Conservation (phyloP, 139 green algal genomes). For the Tetraselmis chui region DNA sequence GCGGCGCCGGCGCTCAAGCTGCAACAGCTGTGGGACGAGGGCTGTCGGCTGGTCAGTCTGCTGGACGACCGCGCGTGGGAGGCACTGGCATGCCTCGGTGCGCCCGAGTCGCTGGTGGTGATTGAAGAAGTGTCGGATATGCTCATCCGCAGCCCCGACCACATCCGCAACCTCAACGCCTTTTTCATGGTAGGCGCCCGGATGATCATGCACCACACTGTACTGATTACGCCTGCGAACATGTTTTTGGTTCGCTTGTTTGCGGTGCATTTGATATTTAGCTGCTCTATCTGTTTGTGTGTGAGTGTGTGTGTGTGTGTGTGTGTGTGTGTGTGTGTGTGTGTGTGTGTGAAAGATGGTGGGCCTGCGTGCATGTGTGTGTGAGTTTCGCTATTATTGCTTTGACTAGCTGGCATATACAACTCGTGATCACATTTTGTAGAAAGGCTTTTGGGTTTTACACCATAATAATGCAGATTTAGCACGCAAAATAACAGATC, state of each 20-base stretch:
- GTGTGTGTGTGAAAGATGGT: background rate
- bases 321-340: background rate
- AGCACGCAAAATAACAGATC: no score
- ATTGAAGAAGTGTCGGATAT: conserved; percentile 28
- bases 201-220: background rate
- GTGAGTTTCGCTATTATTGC: no score
- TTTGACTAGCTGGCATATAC: background rate
- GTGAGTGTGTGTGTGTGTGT: no score
- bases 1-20: conserved; percentile 39
- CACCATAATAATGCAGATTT: no score
- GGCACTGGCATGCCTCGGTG: conserved; percentile 21
- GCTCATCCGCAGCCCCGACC: conserved; percentile 14
- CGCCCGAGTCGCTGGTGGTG: conserved; percentile 17
- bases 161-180: conserved; percentile 36
- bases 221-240: background rate
- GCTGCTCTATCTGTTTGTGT: no score
- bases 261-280: no score
- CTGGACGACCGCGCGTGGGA: conserved; percentile 42
- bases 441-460: no score
- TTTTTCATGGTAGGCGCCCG: conserved; percentile 32
- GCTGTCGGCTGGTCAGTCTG: conserved; percentile 45
- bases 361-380: background rate
- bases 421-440: no score
- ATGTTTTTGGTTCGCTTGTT: no score
- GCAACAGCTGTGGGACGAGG: conserved; percentile 54